Conservation (phyloP, 306 rosid species). For the Luffa aegyptiaca region DNA sequence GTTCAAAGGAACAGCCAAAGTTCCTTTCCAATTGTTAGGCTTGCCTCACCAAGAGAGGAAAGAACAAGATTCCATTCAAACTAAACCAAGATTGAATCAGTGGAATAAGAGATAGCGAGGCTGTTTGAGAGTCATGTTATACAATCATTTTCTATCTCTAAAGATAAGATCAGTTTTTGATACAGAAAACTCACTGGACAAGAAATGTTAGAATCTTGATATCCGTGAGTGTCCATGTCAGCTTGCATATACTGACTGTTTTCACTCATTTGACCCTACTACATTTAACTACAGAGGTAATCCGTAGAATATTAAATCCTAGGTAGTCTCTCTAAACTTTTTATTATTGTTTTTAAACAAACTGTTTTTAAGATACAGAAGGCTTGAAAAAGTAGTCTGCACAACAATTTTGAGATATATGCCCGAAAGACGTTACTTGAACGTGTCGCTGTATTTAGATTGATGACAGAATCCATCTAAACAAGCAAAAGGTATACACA, state of each 20-base stretch:
- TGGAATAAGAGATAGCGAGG: not conserved
- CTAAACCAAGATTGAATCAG: not conserved
- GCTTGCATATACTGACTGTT: too few relatives aligned
- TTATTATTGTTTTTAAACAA: too few relatives aligned
- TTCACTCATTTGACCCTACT: too few relatives aligned
- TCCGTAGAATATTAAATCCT: too few relatives aligned
- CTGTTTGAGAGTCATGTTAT: not conserved
- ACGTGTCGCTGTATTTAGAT: not conserved
- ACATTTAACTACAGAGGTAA: too few relatives aligned
- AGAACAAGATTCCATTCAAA: constrained; percentile 24
- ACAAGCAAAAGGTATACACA: not conserved
- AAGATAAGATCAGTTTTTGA: not conserved
- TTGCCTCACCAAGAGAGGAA: constrained; percentile 29
- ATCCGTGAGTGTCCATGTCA: too few relatives aligned
- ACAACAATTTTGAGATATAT: not conserved
- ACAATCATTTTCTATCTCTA: not conserved
- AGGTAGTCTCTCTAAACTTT: too few relatives aligned
- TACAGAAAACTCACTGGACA: not conserved
- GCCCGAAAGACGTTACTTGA: not conserved
- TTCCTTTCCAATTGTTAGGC: constrained; percentile 40
- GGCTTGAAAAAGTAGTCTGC: not conserved
- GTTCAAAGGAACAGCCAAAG: constrained; percentile 34
- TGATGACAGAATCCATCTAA: not conserved
- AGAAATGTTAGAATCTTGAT: not conserved
- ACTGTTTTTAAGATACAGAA: not conserved